phyloP scores from a whole-genome alignment of 2,329 filamentous ascomycete genomes.

The Sclerotinia sclerotiorum region DNA sequence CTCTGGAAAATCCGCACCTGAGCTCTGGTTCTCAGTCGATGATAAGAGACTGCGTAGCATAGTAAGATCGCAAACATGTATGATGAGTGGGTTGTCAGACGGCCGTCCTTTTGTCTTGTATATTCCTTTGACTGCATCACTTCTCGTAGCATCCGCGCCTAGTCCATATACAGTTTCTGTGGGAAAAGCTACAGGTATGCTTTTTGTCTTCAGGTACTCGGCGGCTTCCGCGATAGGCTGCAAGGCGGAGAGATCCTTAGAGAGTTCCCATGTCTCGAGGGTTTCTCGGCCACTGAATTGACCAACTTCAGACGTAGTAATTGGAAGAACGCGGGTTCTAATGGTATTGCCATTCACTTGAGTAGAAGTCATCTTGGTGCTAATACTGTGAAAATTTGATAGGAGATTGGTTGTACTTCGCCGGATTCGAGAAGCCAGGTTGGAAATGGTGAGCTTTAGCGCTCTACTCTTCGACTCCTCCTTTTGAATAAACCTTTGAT shows the following conservation, averaged over 20 bases:
- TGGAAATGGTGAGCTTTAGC: constrained; percentile 27
- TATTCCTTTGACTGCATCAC: constrained; percentile 82
- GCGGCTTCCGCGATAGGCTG: constrained; percentile 36
- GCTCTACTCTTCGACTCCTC: constrained; percentile 36
- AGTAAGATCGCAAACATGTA: constrained; percentile 77
- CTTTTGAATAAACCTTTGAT: constrained; percentile 34
- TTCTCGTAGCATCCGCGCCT: constrained; percentile 91
- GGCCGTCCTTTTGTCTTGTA: constrained; percentile 88
- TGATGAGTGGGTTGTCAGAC: constrained; percentile 91
- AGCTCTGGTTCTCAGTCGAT: constrained; percentile 27
- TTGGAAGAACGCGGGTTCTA: constrained; percentile 34
- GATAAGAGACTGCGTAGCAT: constrained; percentile 36
- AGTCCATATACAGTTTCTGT: constrained; percentile 98
- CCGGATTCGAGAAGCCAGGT: constrained; percentile 30
- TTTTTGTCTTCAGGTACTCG: constrained; percentile 31
- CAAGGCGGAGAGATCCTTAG: constrained; percentile 24
- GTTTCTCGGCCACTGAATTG: constrained; percentile 32
- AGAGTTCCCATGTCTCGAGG: constrained; percentile 37
- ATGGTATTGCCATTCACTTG: constrained; percentile 26
- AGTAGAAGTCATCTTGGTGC: constrained; percentile 32
- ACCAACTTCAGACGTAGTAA: constrained; percentile 31
- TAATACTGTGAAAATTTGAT: constrained; percentile 16
- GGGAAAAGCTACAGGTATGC: constrained; percentile 81
- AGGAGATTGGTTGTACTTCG: constrained; percentile 25
- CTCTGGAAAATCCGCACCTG: constrained; percentile 36